Conservation (phyloP, 148 eudicot species). For the Silene conica region DNA sequence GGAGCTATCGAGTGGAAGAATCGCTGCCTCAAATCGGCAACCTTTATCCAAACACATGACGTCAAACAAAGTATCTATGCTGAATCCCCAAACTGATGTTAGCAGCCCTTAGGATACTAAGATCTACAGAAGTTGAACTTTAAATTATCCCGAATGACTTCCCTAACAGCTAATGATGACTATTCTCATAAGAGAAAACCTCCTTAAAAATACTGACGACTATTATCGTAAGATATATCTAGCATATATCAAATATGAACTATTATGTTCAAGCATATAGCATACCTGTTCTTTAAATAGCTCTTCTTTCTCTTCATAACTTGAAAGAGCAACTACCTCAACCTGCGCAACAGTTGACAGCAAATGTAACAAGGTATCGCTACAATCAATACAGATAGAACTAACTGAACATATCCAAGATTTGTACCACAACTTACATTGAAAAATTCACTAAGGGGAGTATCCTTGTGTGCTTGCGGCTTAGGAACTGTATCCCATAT, state of each 20-base stretch:
- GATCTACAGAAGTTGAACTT: neutral
- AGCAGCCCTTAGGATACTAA: neutral
- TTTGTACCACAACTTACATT: constrained; percentile 53
- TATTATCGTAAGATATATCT: neutral
- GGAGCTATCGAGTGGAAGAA: constrained; percentile 95
- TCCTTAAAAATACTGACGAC: neutral
- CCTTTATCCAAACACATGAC: constrained; percentile 43
- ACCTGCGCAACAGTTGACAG: constrained; percentile 46
- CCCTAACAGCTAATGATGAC: neutral
- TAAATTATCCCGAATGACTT: neutral
- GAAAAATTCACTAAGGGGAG: constrained; percentile 91
- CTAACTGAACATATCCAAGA: neutral
- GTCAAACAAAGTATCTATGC: constrained; percentile 1
- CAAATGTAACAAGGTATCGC: constrained; percentile 15
- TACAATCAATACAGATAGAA: neutral
- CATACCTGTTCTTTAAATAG: constrained; percentile 90
- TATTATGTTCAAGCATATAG: neutral
- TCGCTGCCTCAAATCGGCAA: constrained; percentile 71
- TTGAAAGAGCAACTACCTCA: constrained; percentile 94
- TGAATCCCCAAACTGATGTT: neutral
- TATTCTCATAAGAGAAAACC: neutral
- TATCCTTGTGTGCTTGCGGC: constrained; percentile 89
- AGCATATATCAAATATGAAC: constrained; percentile 1
- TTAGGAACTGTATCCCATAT: constrained; percentile 98
- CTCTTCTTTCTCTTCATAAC: constrained; percentile 97